phyloP scores from a whole-genome alignment of 768 basidiomycete species.

The Dacryopinax spathularia region DNA sequence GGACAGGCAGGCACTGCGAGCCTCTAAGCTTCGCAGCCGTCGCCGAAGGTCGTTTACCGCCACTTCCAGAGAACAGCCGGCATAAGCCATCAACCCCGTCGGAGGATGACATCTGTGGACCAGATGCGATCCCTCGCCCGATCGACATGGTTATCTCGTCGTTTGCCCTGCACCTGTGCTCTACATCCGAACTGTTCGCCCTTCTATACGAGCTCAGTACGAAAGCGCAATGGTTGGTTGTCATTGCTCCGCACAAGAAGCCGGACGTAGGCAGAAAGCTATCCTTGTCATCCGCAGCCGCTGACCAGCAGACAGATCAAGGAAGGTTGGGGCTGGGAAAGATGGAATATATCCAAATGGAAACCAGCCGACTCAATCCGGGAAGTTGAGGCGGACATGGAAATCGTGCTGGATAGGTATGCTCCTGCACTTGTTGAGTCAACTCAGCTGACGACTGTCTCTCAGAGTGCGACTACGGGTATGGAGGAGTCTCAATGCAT shows the following conservation, averaged over 20 bases:
- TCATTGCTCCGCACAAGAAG: slow-evolving; percentile 62
- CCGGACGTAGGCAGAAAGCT: slow-evolving; percentile 39
- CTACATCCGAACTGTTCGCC: slow-evolving; percentile 47
- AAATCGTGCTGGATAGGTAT: neutral
- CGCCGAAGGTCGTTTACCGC: slow-evolving; percentile 41
- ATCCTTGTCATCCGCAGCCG: too few species aligned
- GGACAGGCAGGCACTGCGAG: slow-evolving; percentile 42
- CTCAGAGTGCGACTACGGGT: neutral
- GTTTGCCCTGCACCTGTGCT: slow-evolving; percentile 58
- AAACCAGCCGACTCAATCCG: neutral
- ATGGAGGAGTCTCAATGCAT: neutral
- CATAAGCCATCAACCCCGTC: too few species aligned
- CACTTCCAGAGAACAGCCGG: slow-evolving; percentile 12
- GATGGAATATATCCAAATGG: neutral
- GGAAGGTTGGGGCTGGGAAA: neutral
- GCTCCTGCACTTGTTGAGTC: neutral
- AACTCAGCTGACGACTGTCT: neutral
- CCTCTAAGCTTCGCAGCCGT: slow-evolving; percentile 49
- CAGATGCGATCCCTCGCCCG: slow-evolving; percentile 8
- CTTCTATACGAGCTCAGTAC: slow-evolving; percentile 50
- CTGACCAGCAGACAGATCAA: neutral
- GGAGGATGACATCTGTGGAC: too few species aligned
- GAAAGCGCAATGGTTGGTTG: slow-evolving; percentile 48
- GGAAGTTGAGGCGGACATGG: neutral
- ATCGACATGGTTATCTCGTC: slow-evolving; percentile 59